Evolutionary conservation across 2,329 filamentous ascomycete species (phyloP).

Genomic region (Diatrype stigma): DNA sequence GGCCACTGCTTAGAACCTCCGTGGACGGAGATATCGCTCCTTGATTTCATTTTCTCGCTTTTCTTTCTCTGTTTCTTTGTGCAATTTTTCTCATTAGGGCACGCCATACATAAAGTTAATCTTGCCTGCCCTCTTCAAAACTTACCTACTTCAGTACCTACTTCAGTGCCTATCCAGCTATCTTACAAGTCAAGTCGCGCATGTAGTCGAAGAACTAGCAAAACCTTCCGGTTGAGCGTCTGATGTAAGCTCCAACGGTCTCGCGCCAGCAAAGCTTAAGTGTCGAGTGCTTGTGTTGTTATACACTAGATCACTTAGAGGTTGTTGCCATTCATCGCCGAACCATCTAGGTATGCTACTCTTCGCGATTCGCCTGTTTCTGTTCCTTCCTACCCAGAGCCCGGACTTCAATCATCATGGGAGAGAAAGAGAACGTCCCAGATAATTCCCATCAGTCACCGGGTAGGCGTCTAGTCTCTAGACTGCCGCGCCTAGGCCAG

Average conservation of each 20-base stretch:
- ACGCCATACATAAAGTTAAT: too few species aligned
- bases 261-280: background rate
- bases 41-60: too few species aligned
- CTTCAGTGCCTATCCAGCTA: too few species aligned
- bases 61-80: too few species aligned
- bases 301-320: background rate
- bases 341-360: slow-evolving; percentile 17
- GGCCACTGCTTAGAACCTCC: too few species aligned
- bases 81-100: too few species aligned
- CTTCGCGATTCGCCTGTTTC: background rate
- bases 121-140: too few species aligned
- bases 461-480: slow-evolving; percentile 9
- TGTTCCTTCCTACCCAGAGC: background rate
- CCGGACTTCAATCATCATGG: slow-evolving; percentile 11
- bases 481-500: slow-evolving; percentile 12
- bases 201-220: too few species aligned
- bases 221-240: background rate
- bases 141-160: too few species aligned
- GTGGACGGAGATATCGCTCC: too few species aligned
- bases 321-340: background rate
- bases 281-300: background rate
- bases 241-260: background rate
- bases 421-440: slow-evolving; percentile 4
- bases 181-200: too few species aligned
- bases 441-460: slow-evolving; percentile 7